Evolutionary conservation across 768 basidiomycete genomes (phyloP).

Genomic region (Panus rudis): DNA sequence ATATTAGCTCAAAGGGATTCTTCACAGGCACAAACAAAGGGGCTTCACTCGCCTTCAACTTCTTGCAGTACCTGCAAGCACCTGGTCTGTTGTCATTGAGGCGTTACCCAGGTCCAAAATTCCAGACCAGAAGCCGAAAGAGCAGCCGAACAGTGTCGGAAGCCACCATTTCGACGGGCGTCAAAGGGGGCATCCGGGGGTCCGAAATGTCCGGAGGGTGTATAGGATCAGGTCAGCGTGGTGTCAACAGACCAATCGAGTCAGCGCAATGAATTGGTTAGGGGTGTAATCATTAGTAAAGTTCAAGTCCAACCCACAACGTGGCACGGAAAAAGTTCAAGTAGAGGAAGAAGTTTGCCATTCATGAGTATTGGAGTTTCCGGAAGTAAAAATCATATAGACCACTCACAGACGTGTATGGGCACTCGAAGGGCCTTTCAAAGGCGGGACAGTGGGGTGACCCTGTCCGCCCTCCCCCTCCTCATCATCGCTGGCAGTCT

Average conservation of each 20-base stretch:
- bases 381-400: not conserved
- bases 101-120: not conserved
- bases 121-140: not conserved
- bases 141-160: not conserved
- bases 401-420: constrained; percentile 9
- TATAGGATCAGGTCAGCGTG: too few species aligned
- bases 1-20: too few species aligned
- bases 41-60: constrained; percentile 87
- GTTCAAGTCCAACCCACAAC: not conserved
- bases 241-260: too few species aligned
- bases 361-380: not conserved
- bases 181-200: not conserved
- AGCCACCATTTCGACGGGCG: constrained; percentile 3
- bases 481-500: constrained; percentile 9
- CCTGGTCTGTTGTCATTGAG: constrained; percentile 45
- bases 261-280: too few species aligned
- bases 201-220: not conserved
- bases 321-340: not conserved
- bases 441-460: constrained; percentile 9
- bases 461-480: too few species aligned
- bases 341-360: not conserved
- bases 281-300: not conserved
- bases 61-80: constrained; percentile 83
- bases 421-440: constrained; percentile 8
- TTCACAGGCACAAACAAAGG: too few species aligned